Conservation (phyloP, 495 filamentous ascomycete species). For the Penicillium lividum region DNA sequence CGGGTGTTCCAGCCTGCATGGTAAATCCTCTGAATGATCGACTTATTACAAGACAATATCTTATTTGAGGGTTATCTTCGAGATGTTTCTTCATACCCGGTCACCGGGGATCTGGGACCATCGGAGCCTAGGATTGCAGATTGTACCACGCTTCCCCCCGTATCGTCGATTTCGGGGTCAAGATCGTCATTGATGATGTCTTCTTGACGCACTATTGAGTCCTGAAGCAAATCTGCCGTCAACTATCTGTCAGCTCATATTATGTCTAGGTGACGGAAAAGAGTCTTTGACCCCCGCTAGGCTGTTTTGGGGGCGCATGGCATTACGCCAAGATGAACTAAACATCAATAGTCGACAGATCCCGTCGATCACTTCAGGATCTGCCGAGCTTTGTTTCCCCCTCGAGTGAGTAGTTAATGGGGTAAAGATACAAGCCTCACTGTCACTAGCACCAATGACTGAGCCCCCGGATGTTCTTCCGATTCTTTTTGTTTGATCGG, state of each 20-base stretch:
- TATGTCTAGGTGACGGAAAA: neutral
- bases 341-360: constrained; percentile 52
- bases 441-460: neutral
- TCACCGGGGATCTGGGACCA: constrained; percentile 8
- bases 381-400: constrained; percentile 32
- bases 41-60: neutral
- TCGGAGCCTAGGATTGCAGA: neutral
- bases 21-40: neutral
- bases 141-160: neutral
- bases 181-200: constrained; percentile 15
- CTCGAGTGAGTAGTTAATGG: neutral
- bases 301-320: constrained; percentile 22
- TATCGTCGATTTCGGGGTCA: constrained; percentile 1
- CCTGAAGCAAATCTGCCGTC: constrained; percentile 22
- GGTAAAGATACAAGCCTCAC: neutral
- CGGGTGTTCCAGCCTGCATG: constrained; percentile 12
- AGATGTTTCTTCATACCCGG: constrained; percentile 2
- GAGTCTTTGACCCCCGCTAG: neutral
- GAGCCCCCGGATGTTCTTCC: neutral
- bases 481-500: constrained; percentile 13
- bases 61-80: neutral
- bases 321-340: constrained; percentile 43
- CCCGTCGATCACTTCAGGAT: constrained; percentile 45
- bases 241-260: constrained; percentile 15
- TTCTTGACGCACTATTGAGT: constrained; percentile 23